A percentile compares a stretch with the other conserved stretches of the same genome.
phyloP scores from a whole-genome alignment of 2,329 filamentous ascomycete genomes.

The Curvularia spicifera region DNA sequence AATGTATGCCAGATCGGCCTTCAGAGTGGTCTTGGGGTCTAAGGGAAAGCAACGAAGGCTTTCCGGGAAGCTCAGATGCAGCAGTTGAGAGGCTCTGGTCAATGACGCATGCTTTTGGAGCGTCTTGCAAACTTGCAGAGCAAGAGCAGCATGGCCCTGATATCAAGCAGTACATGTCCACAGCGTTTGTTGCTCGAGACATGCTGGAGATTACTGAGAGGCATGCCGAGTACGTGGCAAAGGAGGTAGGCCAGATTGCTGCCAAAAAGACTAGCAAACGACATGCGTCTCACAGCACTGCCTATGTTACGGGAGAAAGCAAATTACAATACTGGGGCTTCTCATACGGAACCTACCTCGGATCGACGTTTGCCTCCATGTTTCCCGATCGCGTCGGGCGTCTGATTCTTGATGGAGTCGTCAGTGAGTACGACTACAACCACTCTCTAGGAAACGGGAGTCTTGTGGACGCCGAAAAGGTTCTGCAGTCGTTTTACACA shows the following conservation, averaged over 20 bases:
- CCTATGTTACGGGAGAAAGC: conserved; percentile 21
- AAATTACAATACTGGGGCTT: conserved; percentile 56
- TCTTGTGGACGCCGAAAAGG: conserved; percentile 54
- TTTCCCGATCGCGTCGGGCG: conserved; percentile 47
- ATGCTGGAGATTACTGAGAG: conserved; percentile 58
- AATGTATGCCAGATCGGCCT: conserved; percentile 44
- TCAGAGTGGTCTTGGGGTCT: conserved; percentile 48
- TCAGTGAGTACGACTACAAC: conserved; percentile 48
- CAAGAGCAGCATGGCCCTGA: conserved; percentile 39
- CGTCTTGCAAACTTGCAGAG: conserved; percentile 35
- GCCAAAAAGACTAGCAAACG: conserved; percentile 3
- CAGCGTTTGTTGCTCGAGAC: conserved; percentile 56
- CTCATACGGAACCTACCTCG: conserved; percentile 57
- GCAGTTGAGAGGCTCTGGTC: conserved; percentile 52
- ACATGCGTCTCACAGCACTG: background rate
- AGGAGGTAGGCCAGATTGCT: conserved; percentile 10
- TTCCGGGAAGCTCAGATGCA: conserved; percentile 51
- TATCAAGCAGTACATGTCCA: conserved; percentile 54
- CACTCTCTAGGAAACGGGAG: conserved; percentile 50
- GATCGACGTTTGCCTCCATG: conserved; percentile 49
- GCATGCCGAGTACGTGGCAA: conserved; percentile 47
- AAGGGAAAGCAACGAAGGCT: conserved; percentile 47
- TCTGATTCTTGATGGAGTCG: conserved; percentile 55
- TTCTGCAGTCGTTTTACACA: conserved; percentile 53
- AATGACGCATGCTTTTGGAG: conserved; percentile 48